Conservation (phyloP, 495 filamentous ascomycete species). For the Talaromyces borbonicus region DNA sequence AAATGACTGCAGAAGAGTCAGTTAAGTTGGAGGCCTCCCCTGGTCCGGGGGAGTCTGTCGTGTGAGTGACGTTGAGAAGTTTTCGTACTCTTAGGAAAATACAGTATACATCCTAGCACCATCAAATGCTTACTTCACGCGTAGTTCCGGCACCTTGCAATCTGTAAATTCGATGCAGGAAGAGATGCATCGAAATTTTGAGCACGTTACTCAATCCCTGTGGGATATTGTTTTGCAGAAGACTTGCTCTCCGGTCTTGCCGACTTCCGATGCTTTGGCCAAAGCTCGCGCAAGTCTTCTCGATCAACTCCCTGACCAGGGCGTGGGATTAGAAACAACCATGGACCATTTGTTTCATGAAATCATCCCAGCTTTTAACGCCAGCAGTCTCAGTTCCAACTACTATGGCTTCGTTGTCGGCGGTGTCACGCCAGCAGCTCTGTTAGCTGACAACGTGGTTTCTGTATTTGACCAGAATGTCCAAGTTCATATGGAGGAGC, state of each 20-base stretch:
- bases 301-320: constrained; percentile 26
- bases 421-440: constrained; percentile 67
- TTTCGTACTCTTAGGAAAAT: no score
- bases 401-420: constrained; percentile 92
- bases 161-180: background rate
- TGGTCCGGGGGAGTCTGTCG: no score
- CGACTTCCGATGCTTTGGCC: constrained; percentile 20
- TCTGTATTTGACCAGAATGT: constrained; percentile 73
- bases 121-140: background rate
- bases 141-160: background rate
- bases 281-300: constrained; percentile 32
- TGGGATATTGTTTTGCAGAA: constrained; percentile 25
- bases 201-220: constrained; percentile 8
- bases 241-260: constrained; percentile 26
- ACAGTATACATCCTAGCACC: no score
- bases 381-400: constrained; percentile 46
- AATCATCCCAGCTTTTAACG: constrained; percentile 58
- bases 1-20: background rate
- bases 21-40: no score
- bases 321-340: constrained; percentile 34
- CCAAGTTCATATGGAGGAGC: constrained; percentile 68
- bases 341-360: constrained; percentile 44
- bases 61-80: no score
- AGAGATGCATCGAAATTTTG: background rate
- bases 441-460: constrained; percentile 75